Percentiles rank a stretch among this genome's conserved stretches.
Evolutionary conservation across 2,329 filamentous ascomycete genomes (phyloP).

Genomic region (Thelonectria discophora): DNA sequence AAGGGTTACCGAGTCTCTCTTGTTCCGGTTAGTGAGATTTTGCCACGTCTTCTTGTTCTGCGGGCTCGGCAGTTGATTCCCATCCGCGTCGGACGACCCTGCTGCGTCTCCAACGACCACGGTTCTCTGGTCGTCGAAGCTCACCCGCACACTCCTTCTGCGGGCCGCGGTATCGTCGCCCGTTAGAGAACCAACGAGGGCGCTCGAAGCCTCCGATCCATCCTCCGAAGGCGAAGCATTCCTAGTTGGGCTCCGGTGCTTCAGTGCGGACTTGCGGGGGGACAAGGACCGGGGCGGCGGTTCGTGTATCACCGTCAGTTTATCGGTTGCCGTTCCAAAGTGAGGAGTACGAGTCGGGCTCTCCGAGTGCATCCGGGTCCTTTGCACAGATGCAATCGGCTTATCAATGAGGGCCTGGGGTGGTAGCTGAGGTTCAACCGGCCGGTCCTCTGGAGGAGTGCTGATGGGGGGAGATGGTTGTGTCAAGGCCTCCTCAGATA

Average conservation of each 20-base stretch:
- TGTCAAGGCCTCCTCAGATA: constrained; percentile 48
- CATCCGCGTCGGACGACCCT: constrained; percentile 49
- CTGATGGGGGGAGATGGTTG: constrained; percentile 32
- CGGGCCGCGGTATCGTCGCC: constrained; percentile 54
- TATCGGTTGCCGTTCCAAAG: constrained; percentile 68
- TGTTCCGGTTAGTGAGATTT: constrained; percentile 55
- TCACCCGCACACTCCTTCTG: constrained; percentile 77
- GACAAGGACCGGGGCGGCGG: constrained; percentile 77
- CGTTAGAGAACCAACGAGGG: constrained; percentile 35
- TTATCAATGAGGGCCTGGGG: constrained; percentile 15
- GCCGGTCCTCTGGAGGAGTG: constrained; percentile 1
- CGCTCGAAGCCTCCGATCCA: constrained; percentile 55
- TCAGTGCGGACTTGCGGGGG: constrained; percentile 80
- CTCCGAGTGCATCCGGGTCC: constrained; percentile 55
- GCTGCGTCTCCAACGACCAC: constrained; percentile 62
- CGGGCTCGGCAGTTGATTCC: constrained; percentile 47
- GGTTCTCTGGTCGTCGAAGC: constrained; percentile 76
- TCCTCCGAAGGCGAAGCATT: constrained; percentile 61
- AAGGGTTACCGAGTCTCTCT: constrained; percentile 56
- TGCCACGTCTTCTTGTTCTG: constrained; percentile 61
- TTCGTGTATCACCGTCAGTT: constrained; percentile 68
- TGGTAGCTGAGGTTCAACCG: background rate
- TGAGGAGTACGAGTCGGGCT: constrained; percentile 75
- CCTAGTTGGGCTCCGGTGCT: constrained; percentile 65
- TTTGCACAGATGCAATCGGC: constrained; percentile 33